Percentiles rank a stretch among this genome's conserved stretches.
phyloP scores from a whole-genome alignment of 2,329 filamentous ascomycete species.

The Phyllosticta paracitricarpa region DNA sequence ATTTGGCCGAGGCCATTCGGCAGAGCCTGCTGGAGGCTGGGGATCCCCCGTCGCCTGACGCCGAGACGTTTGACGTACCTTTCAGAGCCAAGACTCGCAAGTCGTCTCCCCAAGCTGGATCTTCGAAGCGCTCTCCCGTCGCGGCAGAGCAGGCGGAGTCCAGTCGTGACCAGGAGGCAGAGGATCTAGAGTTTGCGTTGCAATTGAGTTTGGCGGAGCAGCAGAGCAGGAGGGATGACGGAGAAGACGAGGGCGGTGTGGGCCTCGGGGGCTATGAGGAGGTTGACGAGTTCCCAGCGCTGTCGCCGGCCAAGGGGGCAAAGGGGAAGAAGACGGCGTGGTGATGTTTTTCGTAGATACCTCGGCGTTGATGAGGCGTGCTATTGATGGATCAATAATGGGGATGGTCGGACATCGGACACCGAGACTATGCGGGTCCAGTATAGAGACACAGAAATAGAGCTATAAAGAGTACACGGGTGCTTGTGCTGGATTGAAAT shows the following conservation, averaged over 20 bases:
- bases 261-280: background rate
- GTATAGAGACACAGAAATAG: no score
- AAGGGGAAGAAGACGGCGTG: conserved; percentile 10
- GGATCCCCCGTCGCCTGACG: conserved; percentile 12
- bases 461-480: no score
- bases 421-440: no score
- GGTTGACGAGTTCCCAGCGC: conserved; percentile 5
- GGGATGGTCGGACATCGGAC: no score
- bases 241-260: background rate
- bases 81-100: conserved; percentile 33
- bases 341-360: background rate
- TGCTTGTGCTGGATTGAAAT: no score
- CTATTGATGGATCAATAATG: no score
- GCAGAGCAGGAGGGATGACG: conserved; percentile 33
- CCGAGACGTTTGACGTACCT: conserved; percentile 31
- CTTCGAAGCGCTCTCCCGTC: conserved; percentile 15
- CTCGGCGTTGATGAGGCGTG: background rate
- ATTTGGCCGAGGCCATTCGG: conserved; percentile 54
- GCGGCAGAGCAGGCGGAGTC: conserved; percentile 25
- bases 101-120: conserved; percentile 8
- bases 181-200: conserved; percentile 52
- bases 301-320: background rate
- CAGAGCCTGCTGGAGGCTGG: conserved; percentile 30
- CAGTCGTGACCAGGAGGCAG: conserved; percentile 36
- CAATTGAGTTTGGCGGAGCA: conserved; percentile 53